Evolutionary conservation across 177 flowering plant genomes (phyloP).

Genomic region (Vitis hybrid): DNA sequence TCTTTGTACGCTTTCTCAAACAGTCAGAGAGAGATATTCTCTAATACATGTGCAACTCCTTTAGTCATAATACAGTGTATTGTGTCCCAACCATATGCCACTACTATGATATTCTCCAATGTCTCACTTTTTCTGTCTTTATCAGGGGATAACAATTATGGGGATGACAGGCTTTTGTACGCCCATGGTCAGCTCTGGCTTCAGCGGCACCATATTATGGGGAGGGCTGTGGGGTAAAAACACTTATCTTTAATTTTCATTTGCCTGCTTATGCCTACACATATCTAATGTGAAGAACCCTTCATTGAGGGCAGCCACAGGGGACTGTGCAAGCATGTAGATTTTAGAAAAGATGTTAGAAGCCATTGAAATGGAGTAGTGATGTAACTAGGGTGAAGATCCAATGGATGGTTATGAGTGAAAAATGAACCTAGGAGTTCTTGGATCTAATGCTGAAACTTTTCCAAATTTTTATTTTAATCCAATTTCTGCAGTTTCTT

Average conservation of each 20-base stretch:
- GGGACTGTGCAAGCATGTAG: background rate
- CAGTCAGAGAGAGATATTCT: too few relatives aligned
- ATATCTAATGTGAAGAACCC: background rate
- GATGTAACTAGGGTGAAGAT: too few relatives aligned
- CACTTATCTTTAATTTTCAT: background rate
- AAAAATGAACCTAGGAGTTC: too few relatives aligned
- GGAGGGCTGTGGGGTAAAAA: conserved; percentile 70
- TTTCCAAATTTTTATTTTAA: too few relatives aligned
- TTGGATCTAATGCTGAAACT: too few relatives aligned
- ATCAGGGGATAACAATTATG: conserved; percentile 69
- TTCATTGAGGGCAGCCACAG: too few relatives aligned
- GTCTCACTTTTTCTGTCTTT: background rate
- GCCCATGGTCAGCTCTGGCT: conserved; percentile 77
- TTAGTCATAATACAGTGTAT: too few relatives aligned
- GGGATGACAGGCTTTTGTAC: conserved; percentile 63
- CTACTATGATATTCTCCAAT: background rate
- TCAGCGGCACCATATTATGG: conserved; percentile 64
- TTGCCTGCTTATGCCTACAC: background rate
- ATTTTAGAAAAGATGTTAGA: background rate
- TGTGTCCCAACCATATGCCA: background rate
- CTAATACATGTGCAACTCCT: background rate
- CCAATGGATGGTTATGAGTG: too few relatives aligned
- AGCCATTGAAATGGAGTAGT: too few relatives aligned
- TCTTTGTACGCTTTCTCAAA: too few relatives aligned
- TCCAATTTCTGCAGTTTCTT: too few relatives aligned